Evolutionary conservation across 2,329 filamentous ascomycete species (phyloP), one percentile per base, ranked within the genome.

Genomic region (Apiospora rasikravindrae): DNA sequence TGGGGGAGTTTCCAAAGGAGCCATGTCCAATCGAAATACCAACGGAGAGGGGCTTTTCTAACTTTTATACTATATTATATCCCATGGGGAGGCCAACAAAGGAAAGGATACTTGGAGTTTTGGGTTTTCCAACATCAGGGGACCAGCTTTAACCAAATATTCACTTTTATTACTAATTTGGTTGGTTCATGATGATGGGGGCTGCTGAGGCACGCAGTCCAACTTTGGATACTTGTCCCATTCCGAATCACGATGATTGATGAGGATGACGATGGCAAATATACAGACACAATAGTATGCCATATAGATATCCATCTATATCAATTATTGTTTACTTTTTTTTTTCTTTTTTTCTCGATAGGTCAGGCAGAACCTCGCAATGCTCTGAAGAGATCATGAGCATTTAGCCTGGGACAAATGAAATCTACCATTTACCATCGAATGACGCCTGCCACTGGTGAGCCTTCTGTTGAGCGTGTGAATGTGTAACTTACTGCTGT

Each of bases 61-160:
- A 64, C 57, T 22, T n/a, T 64, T 64, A 64, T 64, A 40, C 57
- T 64, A 64, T 64, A 64, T 64, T 64, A 64, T 64, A 64, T 64
- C 57, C 57, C 57, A 33, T n/a, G 57, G 29, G 57, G 51, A 37
- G 29, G 29, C 33, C 33, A 64, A 64, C 51, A 40, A 40, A 29
- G 57, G 57, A 22, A 64, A 40, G 57, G 57, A 64, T n/a, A 64
- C 33, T n/a, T n/a, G 57, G 57, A 64, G 57, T 64, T 64, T 64
- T 64, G 57, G 57, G n/a, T 64, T 64, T 64, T 33, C 57, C 33
- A 64, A 40, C 57, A 40, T 49, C 33, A 40, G 33, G 57, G 29
- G 57, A 24, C 33, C 57, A 64, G 57, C 57, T 64, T 40, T 40
- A 64, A 64, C 57, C 57, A 64, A 64, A 64, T 64, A 8, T 40